These are phyloP conservation scores for Cryphonectria japonica DNA, from an alignment of 2,329 filamentous ascomycete species.

Conservation along the genomic window DNA sequence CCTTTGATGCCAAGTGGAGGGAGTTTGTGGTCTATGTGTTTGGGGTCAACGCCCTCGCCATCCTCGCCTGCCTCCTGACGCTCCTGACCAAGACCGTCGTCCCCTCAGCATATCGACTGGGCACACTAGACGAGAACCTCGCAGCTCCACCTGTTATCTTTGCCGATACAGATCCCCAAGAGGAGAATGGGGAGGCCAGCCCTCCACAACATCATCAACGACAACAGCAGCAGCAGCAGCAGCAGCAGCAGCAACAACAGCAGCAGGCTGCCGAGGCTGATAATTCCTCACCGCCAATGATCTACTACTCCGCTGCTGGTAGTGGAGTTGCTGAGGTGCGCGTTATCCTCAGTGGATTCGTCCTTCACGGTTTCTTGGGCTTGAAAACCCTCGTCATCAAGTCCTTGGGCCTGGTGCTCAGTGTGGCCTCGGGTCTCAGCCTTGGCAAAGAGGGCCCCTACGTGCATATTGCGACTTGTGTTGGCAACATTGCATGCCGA, in stretches of 20 bases:
- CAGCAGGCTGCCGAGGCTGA: slow-evolving; percentile 38
- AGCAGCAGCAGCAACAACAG: slow-evolving; percentile 15
- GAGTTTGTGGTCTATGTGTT: slow-evolving; percentile 78
- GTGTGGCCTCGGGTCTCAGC: slow-evolving; percentile 89
- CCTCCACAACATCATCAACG: slow-evolving; percentile 34
- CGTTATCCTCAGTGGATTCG: slow-evolving; percentile 96
- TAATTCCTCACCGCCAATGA: slow-evolving; percentile 67
- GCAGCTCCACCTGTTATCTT: slow-evolving; percentile 61
- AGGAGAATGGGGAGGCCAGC: slow-evolving; percentile 49
- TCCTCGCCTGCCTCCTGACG: slow-evolving; percentile 77
- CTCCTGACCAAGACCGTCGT: slow-evolving; percentile 92
- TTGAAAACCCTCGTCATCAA: slow-evolving; percentile 87
- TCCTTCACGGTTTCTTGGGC: slow-evolving; percentile 93
- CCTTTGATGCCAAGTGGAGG: slow-evolving; percentile 61
- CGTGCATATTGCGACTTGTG: slow-evolving; percentile 94
- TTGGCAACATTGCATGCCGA: slow-evolving; percentile 93
- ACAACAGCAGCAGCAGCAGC: slow-evolving; percentile 24
- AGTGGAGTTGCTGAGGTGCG: slow-evolving; percentile 97
- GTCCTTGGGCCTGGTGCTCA: slow-evolving; percentile 78
- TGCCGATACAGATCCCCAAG: slow-evolving; percentile 46
- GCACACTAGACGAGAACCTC: slow-evolving; percentile 91
- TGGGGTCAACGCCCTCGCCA: slow-evolving; percentile 71
- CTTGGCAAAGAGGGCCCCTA: slow-evolving; percentile 94
- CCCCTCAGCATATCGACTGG: slow-evolving; percentile 82
- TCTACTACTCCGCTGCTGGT: slow-evolving; percentile 94